These are phyloP conservation scores for Psilocybe mexicana DNA, from an alignment of 1,284 basidiomycete species.

Conservation along the genomic window DNA sequence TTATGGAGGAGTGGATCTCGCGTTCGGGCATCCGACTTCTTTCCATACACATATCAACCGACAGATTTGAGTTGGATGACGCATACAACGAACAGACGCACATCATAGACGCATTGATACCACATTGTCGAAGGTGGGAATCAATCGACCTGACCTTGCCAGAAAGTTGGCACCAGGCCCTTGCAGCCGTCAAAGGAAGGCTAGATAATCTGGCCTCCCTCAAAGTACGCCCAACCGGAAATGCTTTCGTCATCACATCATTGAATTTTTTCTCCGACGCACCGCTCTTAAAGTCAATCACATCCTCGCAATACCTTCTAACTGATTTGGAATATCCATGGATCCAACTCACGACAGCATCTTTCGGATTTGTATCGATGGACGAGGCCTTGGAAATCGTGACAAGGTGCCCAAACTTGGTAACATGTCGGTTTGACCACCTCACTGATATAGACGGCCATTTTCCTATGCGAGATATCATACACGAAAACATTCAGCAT, in stretches of 20 bases:
- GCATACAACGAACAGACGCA: neutral
- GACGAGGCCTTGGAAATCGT: slow-evolving; percentile 5
- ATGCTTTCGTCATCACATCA: neutral
- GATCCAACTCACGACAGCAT: slow-evolving; percentile 1
- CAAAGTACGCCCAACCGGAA: slow-evolving; percentile 2
- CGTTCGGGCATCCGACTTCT: slow-evolving; percentile 9
- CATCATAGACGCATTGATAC: slow-evolving; percentile 6
- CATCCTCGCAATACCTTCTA: slow-evolving; percentile 3
- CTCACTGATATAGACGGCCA: neutral
- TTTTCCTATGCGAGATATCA: neutral
- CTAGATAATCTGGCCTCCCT: slow-evolving; percentile 7
- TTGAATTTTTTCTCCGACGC: slow-evolving; percentile 4
- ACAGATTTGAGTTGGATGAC: slow-evolving; percentile 7
- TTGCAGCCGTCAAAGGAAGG: neutral
- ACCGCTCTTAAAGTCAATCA: neutral
- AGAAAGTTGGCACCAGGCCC: slow-evolving; percentile 1
- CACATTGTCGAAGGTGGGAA: slow-evolving; percentile 8
- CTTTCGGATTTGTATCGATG: neutral
- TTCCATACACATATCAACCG: slow-evolving; percentile 7
- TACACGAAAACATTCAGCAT: neutral
- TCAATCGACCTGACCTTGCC: slow-evolving; percentile 9
- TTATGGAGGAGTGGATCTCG: slow-evolving; percentile 10
- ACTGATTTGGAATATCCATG: slow-evolving; percentile 6
- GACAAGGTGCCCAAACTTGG: slow-evolving; percentile 4
- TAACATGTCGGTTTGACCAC: slow-evolving; percentile 5